phyloP scores from a whole-genome alignment of 2,329 filamentous ascomycete genomes.

The Zasmidium cellare region DNA sequence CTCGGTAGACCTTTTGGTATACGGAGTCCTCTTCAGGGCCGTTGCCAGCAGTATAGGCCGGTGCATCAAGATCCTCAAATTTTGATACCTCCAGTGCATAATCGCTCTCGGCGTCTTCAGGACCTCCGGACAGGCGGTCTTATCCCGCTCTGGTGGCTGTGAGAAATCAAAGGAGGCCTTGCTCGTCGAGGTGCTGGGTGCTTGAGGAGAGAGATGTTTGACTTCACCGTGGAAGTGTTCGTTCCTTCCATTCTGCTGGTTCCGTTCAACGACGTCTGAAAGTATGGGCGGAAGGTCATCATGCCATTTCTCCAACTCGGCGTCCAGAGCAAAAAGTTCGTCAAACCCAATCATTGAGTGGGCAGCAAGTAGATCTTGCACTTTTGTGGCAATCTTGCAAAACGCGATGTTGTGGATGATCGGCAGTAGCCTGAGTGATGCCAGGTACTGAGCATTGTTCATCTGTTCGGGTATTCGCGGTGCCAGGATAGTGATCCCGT shows the following conservation, averaged over 20 bases:
- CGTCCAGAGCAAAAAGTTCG: slow-evolving; percentile 67
- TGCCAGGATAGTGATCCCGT: slow-evolving; percentile 65
- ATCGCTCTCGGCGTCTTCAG: slow-evolving; percentile 69
- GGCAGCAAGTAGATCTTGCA: slow-evolving; percentile 73
- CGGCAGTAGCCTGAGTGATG: slow-evolving; percentile 67
- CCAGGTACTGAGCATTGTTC: slow-evolving; percentile 41
- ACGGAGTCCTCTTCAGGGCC: slow-evolving; percentile 57
- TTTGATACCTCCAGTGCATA: slow-evolving; percentile 82
- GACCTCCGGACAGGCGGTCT: slow-evolving; percentile 60
- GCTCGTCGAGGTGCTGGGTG: slow-evolving; percentile 13
- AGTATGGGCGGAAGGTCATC: slow-evolving; percentile 61
- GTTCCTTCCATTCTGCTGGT: slow-evolving; percentile 7
- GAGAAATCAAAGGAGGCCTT: slow-evolving; percentile 51
- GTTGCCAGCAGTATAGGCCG: slow-evolving; percentile 68
- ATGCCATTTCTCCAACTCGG: slow-evolving; percentile 71
- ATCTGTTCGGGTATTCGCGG: slow-evolving; percentile 50
- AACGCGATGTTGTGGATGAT: slow-evolving; percentile 76
- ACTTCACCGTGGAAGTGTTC: slow-evolving; percentile 5
- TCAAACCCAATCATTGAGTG: slow-evolving; percentile 66
- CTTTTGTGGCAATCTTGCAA: slow-evolving; percentile 74
- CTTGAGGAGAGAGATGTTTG: slow-evolving; percentile 11
- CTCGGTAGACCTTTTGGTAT: slow-evolving; percentile 56
- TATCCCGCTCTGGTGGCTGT: slow-evolving; percentile 59
- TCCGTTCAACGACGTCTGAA: slow-evolving; percentile 17
- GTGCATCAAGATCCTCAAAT: slow-evolving; percentile 73